These are phyloP conservation scores for Aristolochia californica DNA, from an alignment of 164 flowering plant genomes.

Conservation along the genomic window DNA sequence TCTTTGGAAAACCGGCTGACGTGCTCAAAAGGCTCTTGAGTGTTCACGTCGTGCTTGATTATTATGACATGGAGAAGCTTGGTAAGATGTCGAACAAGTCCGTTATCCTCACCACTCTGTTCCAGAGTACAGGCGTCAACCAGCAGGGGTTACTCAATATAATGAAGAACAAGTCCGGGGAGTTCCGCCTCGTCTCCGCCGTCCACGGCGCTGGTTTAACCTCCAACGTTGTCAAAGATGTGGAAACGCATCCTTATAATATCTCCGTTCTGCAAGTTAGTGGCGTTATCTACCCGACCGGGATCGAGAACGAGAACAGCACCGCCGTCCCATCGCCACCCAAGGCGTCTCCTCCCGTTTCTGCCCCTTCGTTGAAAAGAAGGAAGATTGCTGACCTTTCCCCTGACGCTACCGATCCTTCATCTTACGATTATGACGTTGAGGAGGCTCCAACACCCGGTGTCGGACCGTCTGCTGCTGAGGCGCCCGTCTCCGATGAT, in stretches of 20 bases:
- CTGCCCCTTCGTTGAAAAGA: no score
- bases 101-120: slow-evolving; percentile 41
- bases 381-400: no score
- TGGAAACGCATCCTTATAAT: slow-evolving; percentile 45
- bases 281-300: slow-evolving; percentile 23
- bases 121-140: slow-evolving; percentile 34
- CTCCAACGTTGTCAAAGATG: slow-evolving; percentile 23
- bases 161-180: slow-evolving; percentile 17
- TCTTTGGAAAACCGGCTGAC: slow-evolving; percentile 24
- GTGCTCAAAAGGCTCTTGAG: slow-evolving; percentile 28
- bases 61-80: slow-evolving; percentile 41
- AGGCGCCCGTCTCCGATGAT: no score
- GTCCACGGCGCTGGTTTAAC: slow-evolving; percentile 24
- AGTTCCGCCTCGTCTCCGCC: slow-evolving; percentile 41
- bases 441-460: no score
- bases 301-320: no score
- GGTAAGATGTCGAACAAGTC: slow-evolving; percentile 18
- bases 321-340: no score
- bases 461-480: no score
- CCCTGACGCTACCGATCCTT: no score
- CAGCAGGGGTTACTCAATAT: slow-evolving; percentile 48
- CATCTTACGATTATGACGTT: no score
- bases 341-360: no score
- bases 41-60: slow-evolving; percentile 57
- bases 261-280: slow-evolving; percentile 50